Base-by-base conservation (phyloP, 169 alveolate genomes). In the Eimeria maxima region DNA sequence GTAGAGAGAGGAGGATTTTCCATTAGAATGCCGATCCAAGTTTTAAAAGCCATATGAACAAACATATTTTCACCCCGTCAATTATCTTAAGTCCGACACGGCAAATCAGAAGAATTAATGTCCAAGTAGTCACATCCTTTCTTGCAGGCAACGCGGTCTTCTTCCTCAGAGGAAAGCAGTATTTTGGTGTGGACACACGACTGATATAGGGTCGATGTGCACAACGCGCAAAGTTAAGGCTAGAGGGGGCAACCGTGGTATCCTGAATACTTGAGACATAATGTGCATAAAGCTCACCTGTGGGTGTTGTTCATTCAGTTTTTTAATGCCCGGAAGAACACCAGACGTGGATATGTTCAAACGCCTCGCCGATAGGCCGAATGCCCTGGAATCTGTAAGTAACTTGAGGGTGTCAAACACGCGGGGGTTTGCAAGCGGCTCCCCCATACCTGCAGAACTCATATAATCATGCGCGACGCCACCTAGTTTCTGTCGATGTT, bases 371-470 rank as follows among this genome's bases (percentile, higher is more conserved):
- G 99, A 97, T 38, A 97, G n/a, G 57, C 97, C 96, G 67, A 98
- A 97, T 10, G 96, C 95, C 42, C 96, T 89, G 27, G 94, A 45
- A 80, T 97, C 97, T 42, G 96, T 97, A 63, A 98, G 97, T 67
- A 98, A 92, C 24, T 87, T 90, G 69, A 98, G 97, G 38, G 99
- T 97, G 33, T 97, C 98, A 96, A 98, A 98, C 67, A 98, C 98
- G 71, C 97, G 96, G 29, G 99, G 99, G 94, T 98, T 98, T 44
- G 98, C 98, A 83, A 98, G 96, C 45, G 99, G 99, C 95, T 98
- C 99, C 2, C 99, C 99, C 99, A 98, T 97, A 20, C 98, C 98
- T 97, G 94, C 50, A 73, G 24, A 22, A 18, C 44, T 55, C 29
- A 14, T 24, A 76, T 3, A 13, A 13, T 33, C 38, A 33, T 33